phyloP scores from a whole-genome alignment of 2,329 filamentous ascomycete genomes.

The Sarocladium brachiariae region DNA sequence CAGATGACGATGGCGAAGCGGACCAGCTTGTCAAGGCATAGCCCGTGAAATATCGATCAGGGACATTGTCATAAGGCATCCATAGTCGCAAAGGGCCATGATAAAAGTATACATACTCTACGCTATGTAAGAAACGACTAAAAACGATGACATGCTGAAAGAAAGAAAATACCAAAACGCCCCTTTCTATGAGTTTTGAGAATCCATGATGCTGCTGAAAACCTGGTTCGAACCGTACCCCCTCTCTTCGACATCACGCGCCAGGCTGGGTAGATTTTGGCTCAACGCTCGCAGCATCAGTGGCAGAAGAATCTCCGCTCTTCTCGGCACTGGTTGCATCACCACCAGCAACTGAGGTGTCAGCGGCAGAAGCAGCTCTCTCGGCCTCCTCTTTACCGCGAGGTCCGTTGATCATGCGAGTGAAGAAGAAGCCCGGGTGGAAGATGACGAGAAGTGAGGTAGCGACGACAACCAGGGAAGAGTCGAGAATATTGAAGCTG shows the following conservation, averaged over 20 bases:
- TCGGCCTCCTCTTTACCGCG: constrained; percentile 13
- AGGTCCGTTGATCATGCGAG: constrained; percentile 37
- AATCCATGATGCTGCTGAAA: too few relatives aligned
- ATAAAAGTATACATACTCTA: too few relatives aligned
- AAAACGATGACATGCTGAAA: not conserved
- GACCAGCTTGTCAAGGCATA: constrained; percentile 36
- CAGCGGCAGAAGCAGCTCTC: constrained; percentile 15
- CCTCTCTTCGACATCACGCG: not conserved
- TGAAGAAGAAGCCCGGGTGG: constrained; percentile 49
- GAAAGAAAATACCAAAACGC: not conserved
- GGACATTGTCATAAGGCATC: too few relatives aligned
- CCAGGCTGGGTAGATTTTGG: not conserved
- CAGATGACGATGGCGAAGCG: constrained; percentile 39
- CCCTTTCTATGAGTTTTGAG: not conserved
- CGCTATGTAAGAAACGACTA: too few relatives aligned
- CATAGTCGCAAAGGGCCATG: too few relatives aligned
- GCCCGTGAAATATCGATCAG: constrained; percentile 13
- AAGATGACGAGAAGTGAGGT: constrained; percentile 43
- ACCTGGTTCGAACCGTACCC: not conserved
- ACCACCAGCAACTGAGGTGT: too few relatives aligned
- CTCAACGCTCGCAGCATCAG: constrained; percentile 6
- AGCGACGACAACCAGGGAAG: constrained; percentile 42
- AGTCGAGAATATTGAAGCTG: constrained; percentile 52
- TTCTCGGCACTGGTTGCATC: not conserved
- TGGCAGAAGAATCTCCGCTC: constrained; percentile 4